phyloP scores from a whole-genome alignment of 371 early-diverging fungal genomes.

The Mucor mucedo region DNA sequence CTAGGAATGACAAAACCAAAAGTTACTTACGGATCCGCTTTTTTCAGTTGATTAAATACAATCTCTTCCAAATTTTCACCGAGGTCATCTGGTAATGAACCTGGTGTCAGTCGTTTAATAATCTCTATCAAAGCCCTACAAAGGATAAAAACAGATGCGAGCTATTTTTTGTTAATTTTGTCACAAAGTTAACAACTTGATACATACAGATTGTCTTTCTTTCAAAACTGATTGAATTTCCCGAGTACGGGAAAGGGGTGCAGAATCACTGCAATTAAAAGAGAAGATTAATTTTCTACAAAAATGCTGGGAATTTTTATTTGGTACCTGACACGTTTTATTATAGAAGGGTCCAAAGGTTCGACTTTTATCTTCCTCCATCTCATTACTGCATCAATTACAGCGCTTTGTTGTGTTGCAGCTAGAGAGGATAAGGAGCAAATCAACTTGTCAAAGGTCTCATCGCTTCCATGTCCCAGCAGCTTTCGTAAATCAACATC shows the following conservation, averaged over 20 bases:
- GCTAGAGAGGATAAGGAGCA: conserved; percentile 83
- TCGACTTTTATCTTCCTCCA: conserved; percentile 88
- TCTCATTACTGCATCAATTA: conserved; percentile 89
- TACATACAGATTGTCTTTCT: conserved; percentile 57
- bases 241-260: conserved; percentile 46
- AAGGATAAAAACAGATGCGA: conserved; percentile 87
- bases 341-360: conserved; percentile 50
- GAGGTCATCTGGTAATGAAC: conserved; percentile 81
- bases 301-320: neutral
- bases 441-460: conserved; percentile 80
- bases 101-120: conserved; percentile 72
- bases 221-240: conserved; percentile 50
- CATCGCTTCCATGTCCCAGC: conserved; percentile 76
- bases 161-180: conserved; percentile 41
- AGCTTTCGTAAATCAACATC: conserved; percentile 70
- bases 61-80: conserved; percentile 91
- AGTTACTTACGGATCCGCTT: conserved; percentile 82
- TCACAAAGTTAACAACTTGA: neutral
- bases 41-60: conserved; percentile 87
- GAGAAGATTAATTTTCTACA: conserved; percentile 13
- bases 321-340: conserved; percentile 49
- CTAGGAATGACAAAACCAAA: neutral
- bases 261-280: conserved; percentile 45
- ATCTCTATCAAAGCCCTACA: conserved; percentile 89
- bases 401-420: conserved; percentile 81